Percentiles rank a stretch among this genome's conserved stretches.
These are phyloP conservation scores for Xylaria polymorpha DNA, from an alignment of 2,329 filamentous ascomycete genomes.

Conservation along the genomic window DNA sequence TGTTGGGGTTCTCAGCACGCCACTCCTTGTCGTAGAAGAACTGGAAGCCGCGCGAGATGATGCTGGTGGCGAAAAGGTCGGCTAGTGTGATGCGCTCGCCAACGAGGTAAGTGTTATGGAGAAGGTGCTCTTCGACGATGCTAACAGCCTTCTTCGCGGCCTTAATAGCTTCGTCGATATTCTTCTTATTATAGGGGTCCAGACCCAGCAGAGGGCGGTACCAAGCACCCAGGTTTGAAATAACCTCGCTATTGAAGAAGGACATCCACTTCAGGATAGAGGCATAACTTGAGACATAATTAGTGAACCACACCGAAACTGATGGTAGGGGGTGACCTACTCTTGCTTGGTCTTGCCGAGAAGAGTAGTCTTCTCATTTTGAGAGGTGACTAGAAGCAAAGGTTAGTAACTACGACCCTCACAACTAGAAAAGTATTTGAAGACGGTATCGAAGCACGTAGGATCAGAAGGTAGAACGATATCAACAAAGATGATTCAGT, in stretches of 20 bases:
- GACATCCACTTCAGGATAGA: slow-evolving; percentile 99
- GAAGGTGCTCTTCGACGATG: slow-evolving; percentile 87
- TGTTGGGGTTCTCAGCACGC: slow-evolving; percentile 84
- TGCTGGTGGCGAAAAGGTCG: slow-evolving; percentile 84
- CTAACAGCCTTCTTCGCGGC: slow-evolving; percentile 73
- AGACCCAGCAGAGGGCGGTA: slow-evolving; percentile 86
- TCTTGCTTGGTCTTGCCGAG: slow-evolving; percentile 99
- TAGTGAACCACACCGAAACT: background rate
- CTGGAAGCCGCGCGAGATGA: slow-evolving; percentile 89
- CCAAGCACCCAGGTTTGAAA: slow-evolving; percentile 79
- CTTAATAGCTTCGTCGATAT: slow-evolving; percentile 82
- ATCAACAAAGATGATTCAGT: slow-evolving; percentile 93
- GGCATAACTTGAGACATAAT: slow-evolving; percentile 71
- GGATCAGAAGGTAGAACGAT: slow-evolving; percentile 84
- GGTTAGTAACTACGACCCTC: slow-evolving; percentile 48
- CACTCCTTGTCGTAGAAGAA: slow-evolving; percentile 94
- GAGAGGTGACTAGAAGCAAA: slow-evolving; percentile 81
- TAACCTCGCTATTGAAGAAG: slow-evolving; percentile 90
- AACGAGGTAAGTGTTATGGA: slow-evolving; percentile 95
- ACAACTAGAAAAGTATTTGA: slow-evolving; percentile 36
- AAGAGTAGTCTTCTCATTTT: slow-evolving; percentile 99
- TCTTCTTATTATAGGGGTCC: slow-evolving; percentile 97
- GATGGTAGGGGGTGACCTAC: slow-evolving; percentile 59
- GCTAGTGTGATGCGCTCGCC: slow-evolving; percentile 97
- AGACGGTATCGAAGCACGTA: slow-evolving; percentile 46